Conservation (phyloP, 192 early-diverging fungal species). For the Gonapodya prolifera region DNA sequence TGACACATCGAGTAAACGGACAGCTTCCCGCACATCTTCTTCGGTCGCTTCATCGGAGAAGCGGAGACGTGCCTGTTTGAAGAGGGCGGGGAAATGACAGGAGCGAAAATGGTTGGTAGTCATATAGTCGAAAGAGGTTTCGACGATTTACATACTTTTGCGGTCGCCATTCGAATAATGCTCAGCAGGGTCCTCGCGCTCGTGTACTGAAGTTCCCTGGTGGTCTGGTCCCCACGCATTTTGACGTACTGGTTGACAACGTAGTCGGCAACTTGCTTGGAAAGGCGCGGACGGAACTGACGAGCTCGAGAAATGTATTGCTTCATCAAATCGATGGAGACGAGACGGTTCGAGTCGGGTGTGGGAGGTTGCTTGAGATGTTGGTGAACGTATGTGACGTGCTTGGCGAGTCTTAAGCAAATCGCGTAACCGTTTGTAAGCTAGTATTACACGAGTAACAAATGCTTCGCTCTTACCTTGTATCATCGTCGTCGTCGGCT, state of each 20-base stretch:
- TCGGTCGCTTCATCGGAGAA: constrained; percentile 48
- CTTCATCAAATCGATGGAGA: constrained; percentile 70
- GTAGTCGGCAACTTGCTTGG: constrained; percentile 64
- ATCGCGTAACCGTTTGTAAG: no score
- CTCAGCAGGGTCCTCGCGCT: constrained; percentile 76
- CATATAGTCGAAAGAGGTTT: constrained; percentile 1
- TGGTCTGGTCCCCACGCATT: constrained; percentile 35
- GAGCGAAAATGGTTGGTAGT: background rate
- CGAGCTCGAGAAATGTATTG: constrained; percentile 81
- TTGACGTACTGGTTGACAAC: constrained; percentile 78
- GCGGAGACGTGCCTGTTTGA: constrained; percentile 58
- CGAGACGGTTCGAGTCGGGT: constrained; percentile 1
- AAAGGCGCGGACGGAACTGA: constrained; percentile 56
- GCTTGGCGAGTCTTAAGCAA: constrained; percentile 50
- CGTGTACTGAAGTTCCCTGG: constrained; percentile 59
- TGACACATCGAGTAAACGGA: constrained; percentile 80
- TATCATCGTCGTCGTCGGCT: constrained; percentile 63
- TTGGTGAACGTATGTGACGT: constrained; percentile 88
- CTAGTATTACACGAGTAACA: background rate
- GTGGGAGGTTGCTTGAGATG: constrained; percentile 36
- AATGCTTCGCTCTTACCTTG: constrained; percentile 17
- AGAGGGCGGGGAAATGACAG: no score
- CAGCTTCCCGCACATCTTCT: constrained; percentile 75
- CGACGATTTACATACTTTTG: constrained; percentile 24
- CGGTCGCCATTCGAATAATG: constrained; percentile 71